Evolutionary conservation across 768 basidiomycete species (phyloP).

Genomic region (Sporobolomyces phaffii): DNA sequence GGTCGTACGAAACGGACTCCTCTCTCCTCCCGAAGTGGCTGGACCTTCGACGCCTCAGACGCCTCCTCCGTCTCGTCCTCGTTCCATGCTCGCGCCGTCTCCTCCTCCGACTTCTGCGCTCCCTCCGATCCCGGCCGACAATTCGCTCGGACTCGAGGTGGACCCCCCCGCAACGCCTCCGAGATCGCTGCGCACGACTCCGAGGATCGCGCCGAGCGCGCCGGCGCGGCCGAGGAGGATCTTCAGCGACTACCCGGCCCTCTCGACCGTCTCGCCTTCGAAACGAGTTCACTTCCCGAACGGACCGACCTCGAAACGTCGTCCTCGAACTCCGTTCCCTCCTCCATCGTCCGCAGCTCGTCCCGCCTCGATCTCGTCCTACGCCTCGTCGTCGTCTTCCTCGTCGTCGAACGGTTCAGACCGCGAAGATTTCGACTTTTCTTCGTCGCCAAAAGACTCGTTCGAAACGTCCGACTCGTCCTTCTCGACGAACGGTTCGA

Average conservation of each 20-base stretch:
- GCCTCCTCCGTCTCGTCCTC: background rate
- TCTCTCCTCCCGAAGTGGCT: constrained; percentile 1
- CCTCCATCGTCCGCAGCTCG: background rate
- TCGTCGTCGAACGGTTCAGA: background rate
- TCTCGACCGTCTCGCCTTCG: background rate
- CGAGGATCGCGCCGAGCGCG: background rate
- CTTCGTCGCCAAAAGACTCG: background rate
- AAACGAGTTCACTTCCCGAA: constrained; percentile 5
- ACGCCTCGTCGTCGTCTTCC: no score
- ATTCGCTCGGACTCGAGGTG: background rate
- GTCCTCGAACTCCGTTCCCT: background rate
- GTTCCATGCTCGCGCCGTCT: background rate
- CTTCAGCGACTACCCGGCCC: constrained; percentile 3
- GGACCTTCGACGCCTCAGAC: background rate
- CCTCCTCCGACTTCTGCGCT: constrained; percentile 4
- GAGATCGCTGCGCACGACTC: background rate
- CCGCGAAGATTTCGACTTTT: constrained; percentile 9
- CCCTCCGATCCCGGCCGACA: constrained; percentile 1
- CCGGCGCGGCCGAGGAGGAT: background rate
- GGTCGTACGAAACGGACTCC: background rate
- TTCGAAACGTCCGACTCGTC: constrained; percentile 11
- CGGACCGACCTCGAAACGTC: constrained; percentile 1
- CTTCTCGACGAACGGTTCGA: background rate
- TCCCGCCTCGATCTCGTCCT: background rate
- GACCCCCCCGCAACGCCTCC: constrained; percentile 4